Evolutionary conservation across 23 red algal genomes (phyloP), one percentile per base, ranked within the genome.

Genomic region (Gracilaria caudata): DNA sequence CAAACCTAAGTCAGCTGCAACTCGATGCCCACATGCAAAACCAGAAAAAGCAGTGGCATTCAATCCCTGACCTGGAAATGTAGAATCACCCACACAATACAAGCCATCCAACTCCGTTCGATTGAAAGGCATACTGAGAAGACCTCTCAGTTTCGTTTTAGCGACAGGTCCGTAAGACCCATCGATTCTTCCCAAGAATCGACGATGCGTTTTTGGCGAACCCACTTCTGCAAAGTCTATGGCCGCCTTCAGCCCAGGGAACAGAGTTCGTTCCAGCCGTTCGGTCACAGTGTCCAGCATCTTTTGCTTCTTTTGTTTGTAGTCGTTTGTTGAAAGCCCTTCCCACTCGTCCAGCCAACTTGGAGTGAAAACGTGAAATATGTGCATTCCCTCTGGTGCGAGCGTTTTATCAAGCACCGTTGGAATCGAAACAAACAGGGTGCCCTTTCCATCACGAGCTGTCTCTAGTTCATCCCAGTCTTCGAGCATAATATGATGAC

Each of bases 291-390:
- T 41, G 3, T 78, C 46, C 12, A 82, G 66, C 36, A 91, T 82
- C 34, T 1, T 51, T 73, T 59, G 4, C 72, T 98, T 98, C 82
- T 94, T 93, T 25, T 21, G 46, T 16, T 93, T 57, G 68, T 98
- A 98, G 39, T 90, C 95, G 0, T 43, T 19, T 3, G 2, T 44
- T 0, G 35, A 59, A 32, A 98, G 77, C 55, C 85, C 84, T 20
- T 85, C 21, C 95, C 95, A 98, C 57, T 98, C 95, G 53, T 72
- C 51, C 60, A 98, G 86, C 87, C 89, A 92, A 71, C 86, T 92
- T 54, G 95, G 92, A 33, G 95, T 98, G 53, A 98, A 98, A 9
- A 98, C 87, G 70, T 98, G 95, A 78, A 98, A 98, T 37, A 98
- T 98, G 49, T 98, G 95, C 76, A 78, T 80, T 6, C 92, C 92